These are phyloP conservation scores for Mycena venus DNA, from an alignment of 768 basidiomycete genomes.

Conservation along the genomic window DNA sequence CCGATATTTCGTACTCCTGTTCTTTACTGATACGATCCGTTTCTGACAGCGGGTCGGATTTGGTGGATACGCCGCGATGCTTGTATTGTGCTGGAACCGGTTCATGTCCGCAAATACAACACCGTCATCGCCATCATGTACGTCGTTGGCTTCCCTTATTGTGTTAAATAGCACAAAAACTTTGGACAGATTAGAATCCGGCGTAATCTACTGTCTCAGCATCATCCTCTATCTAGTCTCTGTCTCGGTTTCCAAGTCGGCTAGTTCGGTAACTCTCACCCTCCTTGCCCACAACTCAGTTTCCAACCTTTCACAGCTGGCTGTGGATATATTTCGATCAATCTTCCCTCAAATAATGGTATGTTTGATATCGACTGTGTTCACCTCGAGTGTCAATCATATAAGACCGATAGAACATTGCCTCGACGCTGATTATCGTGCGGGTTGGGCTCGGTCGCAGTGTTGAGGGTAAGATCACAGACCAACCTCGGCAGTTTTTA, in stretches of 20 bases:
- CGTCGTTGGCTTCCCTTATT: not conserved
- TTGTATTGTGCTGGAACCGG: not conserved
- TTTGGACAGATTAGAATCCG: constrained; percentile 1
- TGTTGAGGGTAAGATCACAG: not conserved
- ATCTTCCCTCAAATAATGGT: not conserved
- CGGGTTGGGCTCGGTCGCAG: not conserved
- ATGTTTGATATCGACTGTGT: not conserved
- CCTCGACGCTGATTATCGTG: not conserved
- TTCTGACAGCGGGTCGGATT: constrained; percentile 1
- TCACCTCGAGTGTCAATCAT: not conserved
- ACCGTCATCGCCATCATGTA: constrained; percentile 10
- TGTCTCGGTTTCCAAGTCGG: not conserved
- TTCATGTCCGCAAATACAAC: not conserved
- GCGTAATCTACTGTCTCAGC: constrained; percentile 11
- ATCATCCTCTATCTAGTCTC: not conserved
- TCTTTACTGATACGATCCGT: not conserved
- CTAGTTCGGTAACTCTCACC: not conserved
- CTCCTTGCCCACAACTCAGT: not conserved
- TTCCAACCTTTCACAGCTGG: not conserved
- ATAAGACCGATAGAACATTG: not conserved
- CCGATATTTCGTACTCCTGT: too few species aligned
- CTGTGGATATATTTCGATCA: not conserved
- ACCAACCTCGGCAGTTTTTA: not conserved
- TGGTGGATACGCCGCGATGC: constrained; percentile 11
- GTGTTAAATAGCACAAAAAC: not conserved